Percentiles rank a stretch among this genome's conserved stretches.
These are phyloP conservation scores for Coix lacrymajobi DNA, from an alignment of 176 grass and related monocot species.

Conservation along the genomic window DNA sequence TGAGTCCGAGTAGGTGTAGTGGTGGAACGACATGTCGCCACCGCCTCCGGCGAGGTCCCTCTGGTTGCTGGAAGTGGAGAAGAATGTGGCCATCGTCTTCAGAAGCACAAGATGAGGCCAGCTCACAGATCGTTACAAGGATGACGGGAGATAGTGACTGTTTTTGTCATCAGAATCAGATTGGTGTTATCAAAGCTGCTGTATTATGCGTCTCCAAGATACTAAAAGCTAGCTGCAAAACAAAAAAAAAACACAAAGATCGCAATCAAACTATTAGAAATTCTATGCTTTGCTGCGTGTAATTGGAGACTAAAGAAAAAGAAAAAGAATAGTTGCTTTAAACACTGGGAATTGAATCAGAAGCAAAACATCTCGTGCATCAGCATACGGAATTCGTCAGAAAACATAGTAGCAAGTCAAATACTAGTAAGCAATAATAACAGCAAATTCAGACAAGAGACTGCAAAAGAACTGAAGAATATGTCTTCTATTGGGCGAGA, in stretches of 20 bases:
- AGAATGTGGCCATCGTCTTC: slow-evolving; percentile 78
- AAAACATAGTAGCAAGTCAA: neutral
- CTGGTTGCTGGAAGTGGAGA: slow-evolving; percentile 54
- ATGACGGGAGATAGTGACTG: neutral
- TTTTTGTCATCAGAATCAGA: slow-evolving; percentile 25
- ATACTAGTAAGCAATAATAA: neutral
- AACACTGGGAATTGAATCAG: neutral
- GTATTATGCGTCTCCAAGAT: neutral
- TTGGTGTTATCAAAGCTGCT: neutral
- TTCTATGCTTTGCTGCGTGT: neutral
- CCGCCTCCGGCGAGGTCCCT: slow-evolving; percentile 31
- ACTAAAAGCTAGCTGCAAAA: slow-evolving; percentile 21
- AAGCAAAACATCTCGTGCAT: neutral
- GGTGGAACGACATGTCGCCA: slow-evolving; percentile 45
- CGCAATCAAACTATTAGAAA: neutral
- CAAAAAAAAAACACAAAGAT: neutral
- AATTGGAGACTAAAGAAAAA: neutral
- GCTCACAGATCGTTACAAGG: slow-evolving; percentile 13
- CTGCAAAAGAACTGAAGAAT: slow-evolving; percentile 4
- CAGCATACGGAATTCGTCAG: neutral
- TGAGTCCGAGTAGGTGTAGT: slow-evolving; percentile 48
- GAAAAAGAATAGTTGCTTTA: neutral
- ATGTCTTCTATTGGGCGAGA: neutral
- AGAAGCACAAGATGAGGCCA: neutral
- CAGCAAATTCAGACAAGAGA: neutral